A percentile compares a stretch with the other conserved stretches of the same genome.
These are phyloP conservation scores for Pseudozyma sp. DNA, from an alignment of 1,284 basidiomycete genomes.

Conservation along the genomic window DNA sequence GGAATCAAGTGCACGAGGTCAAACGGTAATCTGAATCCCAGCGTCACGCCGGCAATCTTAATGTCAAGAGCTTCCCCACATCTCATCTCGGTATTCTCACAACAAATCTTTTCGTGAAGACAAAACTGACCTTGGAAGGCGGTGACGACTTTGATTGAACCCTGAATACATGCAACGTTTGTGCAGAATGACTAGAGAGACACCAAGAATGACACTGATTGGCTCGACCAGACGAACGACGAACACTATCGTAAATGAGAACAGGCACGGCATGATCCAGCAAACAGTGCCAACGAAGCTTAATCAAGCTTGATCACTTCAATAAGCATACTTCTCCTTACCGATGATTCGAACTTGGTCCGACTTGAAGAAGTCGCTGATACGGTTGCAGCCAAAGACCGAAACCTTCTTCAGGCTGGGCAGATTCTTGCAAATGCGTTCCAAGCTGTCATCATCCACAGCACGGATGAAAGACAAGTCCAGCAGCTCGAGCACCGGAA, in stretches of 20 bases:
- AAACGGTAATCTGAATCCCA: too few species aligned
- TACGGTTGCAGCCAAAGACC: constrained; percentile 69
- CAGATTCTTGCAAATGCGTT: constrained; percentile 73
- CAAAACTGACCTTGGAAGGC: neutral
- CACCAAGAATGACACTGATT: neutral
- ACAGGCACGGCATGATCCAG: too few species aligned
- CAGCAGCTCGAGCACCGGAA: constrained; percentile 73
- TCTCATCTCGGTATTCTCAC: neutral
- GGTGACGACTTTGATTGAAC: neutral
- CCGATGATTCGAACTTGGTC: constrained; percentile 59
- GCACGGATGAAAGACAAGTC: constrained; percentile 90
- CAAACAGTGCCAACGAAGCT: too few species aligned
- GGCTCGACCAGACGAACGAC: too few species aligned
- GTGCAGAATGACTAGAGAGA: neutral
- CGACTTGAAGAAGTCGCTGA: constrained; percentile 51
- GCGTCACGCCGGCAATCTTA: too few species aligned
- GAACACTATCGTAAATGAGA: too few species aligned
- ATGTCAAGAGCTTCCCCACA: too few species aligned
- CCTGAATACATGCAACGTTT: neutral
- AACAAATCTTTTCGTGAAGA: neutral
- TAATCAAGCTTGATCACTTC: neutral
- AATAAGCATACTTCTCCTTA: constrained; percentile 51
- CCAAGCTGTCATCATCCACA: constrained; percentile 84
- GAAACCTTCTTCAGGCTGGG: constrained; percentile 57
- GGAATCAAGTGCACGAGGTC: too few species aligned